Evolutionary conservation across 1,139 yeast genomes (phyloP).

Genomic region (Scheffersomyces illinoinensis): DNA sequence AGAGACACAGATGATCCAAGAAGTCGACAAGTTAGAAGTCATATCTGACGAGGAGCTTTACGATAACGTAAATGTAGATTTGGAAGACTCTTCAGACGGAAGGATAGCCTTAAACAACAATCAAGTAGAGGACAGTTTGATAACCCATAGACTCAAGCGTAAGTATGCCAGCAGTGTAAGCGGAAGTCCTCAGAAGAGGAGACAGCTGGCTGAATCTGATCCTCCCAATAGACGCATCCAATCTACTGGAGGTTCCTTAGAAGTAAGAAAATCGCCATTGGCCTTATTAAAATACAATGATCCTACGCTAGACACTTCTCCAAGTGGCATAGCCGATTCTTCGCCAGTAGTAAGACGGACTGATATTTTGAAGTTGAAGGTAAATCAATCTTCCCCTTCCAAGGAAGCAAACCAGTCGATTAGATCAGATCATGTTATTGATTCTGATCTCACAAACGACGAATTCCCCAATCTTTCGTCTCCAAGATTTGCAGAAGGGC

Average conservation of each 20-base stretch:
- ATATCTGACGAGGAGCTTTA: conserved; percentile 14
- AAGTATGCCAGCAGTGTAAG: not conserved
- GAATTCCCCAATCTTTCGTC: not conserved
- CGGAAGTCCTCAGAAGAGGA: conserved; percentile 3
- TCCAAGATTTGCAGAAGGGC: conserved; percentile 2
- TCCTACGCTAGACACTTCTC: conserved; percentile 10
- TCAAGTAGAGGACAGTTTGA: conserved; percentile 13
- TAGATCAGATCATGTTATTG: not conserved
- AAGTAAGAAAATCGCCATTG: not conserved
- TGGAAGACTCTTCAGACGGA: not conserved
- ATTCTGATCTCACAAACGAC: not conserved
- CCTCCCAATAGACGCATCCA: not conserved
- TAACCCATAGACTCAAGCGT: conserved; percentile 7
- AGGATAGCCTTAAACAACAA: conserved; percentile 2
- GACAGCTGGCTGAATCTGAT: conserved; percentile 3
- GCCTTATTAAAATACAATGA: conserved; percentile 4
- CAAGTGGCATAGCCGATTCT: conserved; percentile 13
- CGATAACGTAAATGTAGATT: not conserved
- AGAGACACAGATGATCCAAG: conserved; percentile 1
- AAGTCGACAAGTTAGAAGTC: conserved; percentile 8
- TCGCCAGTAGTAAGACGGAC: conserved; percentile 11
- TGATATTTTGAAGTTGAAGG: conserved; percentile 8
- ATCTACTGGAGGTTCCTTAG: not conserved
- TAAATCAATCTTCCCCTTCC: conserved; percentile 12
- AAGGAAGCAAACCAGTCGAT: conserved; percentile 8